These are phyloP conservation scores for Blastobotrys apis DNA, from an alignment of 1,139 yeast genomes.

Conservation along the genomic window DNA sequence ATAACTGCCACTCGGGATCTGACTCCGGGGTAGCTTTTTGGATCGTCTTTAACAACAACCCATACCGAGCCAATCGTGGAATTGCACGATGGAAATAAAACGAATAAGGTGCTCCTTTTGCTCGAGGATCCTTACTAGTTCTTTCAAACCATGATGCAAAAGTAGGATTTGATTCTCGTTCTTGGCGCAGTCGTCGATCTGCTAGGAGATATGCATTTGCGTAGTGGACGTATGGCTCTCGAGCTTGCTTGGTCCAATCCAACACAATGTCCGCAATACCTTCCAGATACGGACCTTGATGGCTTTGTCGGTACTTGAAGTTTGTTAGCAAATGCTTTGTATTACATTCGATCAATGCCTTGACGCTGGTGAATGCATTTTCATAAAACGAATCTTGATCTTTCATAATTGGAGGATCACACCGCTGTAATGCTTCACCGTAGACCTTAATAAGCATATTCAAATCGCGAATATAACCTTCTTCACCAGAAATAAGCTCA, in stretches of 20 bases:
- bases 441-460: slow-evolving; percentile 58
- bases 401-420: slow-evolving; percentile 42
- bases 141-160: slow-evolving; percentile 49
- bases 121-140: slow-evolving; percentile 43
- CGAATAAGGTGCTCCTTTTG: slow-evolving; percentile 51
- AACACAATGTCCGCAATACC: slow-evolving; percentile 61
- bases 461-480: slow-evolving; percentile 67
- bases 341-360: slow-evolving; percentile 59
- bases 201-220: slow-evolving; percentile 42
- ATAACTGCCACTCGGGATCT: slow-evolving; percentile 52
- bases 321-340: slow-evolving; percentile 55
- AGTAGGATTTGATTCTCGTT: slow-evolving; percentile 43
- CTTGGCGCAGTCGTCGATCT: slow-evolving; percentile 34
- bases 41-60: slow-evolving; percentile 62
- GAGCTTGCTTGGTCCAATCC: slow-evolving; percentile 62
- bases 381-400: slow-evolving; percentile 53
- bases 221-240: slow-evolving; percentile 52
- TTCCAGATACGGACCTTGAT: slow-evolving; percentile 64
- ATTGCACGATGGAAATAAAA: slow-evolving; percentile 72
- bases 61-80: slow-evolving; percentile 67
- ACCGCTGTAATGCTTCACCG: slow-evolving; percentile 43
- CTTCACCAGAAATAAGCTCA: slow-evolving; percentile 72
- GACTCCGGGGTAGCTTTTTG: slow-evolving; percentile 47
- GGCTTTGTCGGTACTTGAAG: slow-evolving; percentile 43
- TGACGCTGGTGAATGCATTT: slow-evolving; percentile 58